Base-by-base conservation (phyloP, 371 early-diverging fungal genomes). In the Pancytospora epiphaga region DNA sequence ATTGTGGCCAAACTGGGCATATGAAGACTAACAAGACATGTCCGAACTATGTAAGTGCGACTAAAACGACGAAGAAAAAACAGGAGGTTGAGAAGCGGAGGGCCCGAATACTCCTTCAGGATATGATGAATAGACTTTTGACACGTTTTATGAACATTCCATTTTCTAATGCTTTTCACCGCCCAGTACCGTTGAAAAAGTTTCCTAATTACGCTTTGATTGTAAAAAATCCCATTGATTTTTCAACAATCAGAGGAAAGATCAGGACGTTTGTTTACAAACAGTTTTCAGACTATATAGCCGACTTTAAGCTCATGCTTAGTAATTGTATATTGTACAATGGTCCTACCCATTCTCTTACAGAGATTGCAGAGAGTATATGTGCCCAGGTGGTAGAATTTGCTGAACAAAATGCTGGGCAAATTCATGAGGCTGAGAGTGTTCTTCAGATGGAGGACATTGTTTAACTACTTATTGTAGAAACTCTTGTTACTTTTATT, bases 21-120 rank as follows among this genome's bases (percentile, higher is more conserved):
- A 83, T 81, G 78, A 82, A 81, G 49, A 83, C 83, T 9, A 83
- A 81, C 69, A 80, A 81, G 62, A 12, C 66, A 0, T 83, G 83
- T 74, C 79, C 80, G 27, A 80, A 81, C 50, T 83, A 79, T 51
- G 47, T 37, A 50, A 32, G 61, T n/a, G 18, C 38, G 25, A 49
- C 57, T 18, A 73, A 70, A 57, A 58, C 40, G 22, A 63, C 73
- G 0, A 70, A 64, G 47, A 77, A 75, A 52, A 70, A 73, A 58
- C 60, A 66, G 50, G 77, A 77, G 37, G 39, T 30, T n/a, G 61
- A 65, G 25, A 58, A 70, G 43, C 77, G 73, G 68, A 75, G 69
- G 65, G 79, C 74, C 3, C 70, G 54, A 61, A 66, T 56, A 3
- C 51, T 58, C 32, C 60, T 81, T 0, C 52, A 50, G 25, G 76